A percentile compares a stretch with the other conserved stretches of the same genome.
phyloP scores from a whole-genome alignment of 257 asterid species.

The Jasminum sambac region DNA sequence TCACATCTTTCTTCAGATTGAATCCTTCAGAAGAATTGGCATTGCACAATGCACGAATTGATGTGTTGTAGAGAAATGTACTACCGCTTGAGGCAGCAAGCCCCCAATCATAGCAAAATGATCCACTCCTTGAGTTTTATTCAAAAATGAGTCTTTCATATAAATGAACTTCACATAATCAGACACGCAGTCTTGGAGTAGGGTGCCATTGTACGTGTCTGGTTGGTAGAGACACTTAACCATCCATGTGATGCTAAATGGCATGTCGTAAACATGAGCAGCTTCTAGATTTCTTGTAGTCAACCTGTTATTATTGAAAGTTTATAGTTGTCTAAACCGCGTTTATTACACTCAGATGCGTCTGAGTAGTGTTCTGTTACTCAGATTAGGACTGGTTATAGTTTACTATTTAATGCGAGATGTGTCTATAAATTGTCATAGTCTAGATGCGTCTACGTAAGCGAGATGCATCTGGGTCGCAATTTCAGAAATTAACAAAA shows the following conservation, averaged over 20 bases:
- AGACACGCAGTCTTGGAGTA: slow-evolving; percentile 47
- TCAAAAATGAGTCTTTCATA: slow-evolving; percentile 83
- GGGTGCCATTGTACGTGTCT: slow-evolving; percentile 34
- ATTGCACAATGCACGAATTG: slow-evolving; percentile 84
- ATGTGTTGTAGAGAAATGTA: slow-evolving; percentile 65
- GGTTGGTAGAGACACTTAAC: slow-evolving; percentile 67
- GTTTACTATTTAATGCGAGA: too few species aligned
- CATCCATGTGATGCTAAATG: slow-evolving; percentile 88
- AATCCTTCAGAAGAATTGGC: slow-evolving; percentile 93
- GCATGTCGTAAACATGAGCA: slow-evolving; percentile 87
- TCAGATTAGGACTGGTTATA: too few species aligned
- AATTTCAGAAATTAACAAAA: too few species aligned
- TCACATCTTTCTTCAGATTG: slow-evolving; percentile 75
- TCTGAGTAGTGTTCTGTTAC: too few species aligned
- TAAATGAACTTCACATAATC: slow-evolving; percentile 77
- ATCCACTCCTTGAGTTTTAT: slow-evolving; percentile 80
- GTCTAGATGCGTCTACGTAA: too few species aligned
- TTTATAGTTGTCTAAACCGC: too few species aligned
- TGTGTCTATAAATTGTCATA: too few species aligned
- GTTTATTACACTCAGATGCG: too few species aligned
- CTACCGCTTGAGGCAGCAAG: slow-evolving; percentile 61
- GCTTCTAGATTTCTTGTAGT: slow-evolving; percentile 51
- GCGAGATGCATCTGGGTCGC: too few species aligned
- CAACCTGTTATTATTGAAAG: slow-evolving; percentile 48
- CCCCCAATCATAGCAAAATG: slow-evolving; percentile 98